Evolutionary conservation across 1,139 yeast genomes (phyloP), one percentile per base, ranked within the genome.

Genomic region (Geotrichum candidum): DNA sequence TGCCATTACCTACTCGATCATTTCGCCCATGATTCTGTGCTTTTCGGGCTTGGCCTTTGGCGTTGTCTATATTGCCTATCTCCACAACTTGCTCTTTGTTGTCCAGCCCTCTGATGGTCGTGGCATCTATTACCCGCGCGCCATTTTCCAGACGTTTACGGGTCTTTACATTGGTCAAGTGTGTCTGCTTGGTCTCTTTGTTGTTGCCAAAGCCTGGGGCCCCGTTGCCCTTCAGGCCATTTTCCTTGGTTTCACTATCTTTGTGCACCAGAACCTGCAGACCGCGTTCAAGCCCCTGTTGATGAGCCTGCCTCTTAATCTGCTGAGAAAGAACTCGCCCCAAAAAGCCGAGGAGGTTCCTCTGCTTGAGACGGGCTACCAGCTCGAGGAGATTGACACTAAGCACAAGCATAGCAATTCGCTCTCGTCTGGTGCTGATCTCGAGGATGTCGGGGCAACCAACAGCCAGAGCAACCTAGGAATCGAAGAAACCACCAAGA

Each of bases 121-220:
- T 74, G 99, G 99, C 57, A 78, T 87, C 64, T 87, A 87, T 75
- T 94, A 90, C 73, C 96, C 96, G 62, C 82, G 87, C 68, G 97
- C 97, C 1, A 77, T 94, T 65, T 87, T 86, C 76, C 97, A 94
- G 76, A 86, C 94, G 0, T 85, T 94, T 72, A 86, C 88, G 51
- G 98, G 98, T 63, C 76, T 94, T 55, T 94, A 94, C 74, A 75
- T 94, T 67, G 96, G 95, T 27, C 94, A 94, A 75, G 75, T 91
- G 41, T 90, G 96, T 77, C 72, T 94, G 71, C 77, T 92, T 66
- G 97, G 96, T 63, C 79, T 94, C 65, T 90, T 91, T 72, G 90
- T 85, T 35, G 90, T 91, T 70, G 95, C 96, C 66, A 90, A 90
- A 79, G 89, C 96, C 62, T 92, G 97, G 97, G 97, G 96, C 50